Base-by-base conservation (phyloP, 192 early-diverging fungal species). In the Lobosporangium transversale region DNA sequence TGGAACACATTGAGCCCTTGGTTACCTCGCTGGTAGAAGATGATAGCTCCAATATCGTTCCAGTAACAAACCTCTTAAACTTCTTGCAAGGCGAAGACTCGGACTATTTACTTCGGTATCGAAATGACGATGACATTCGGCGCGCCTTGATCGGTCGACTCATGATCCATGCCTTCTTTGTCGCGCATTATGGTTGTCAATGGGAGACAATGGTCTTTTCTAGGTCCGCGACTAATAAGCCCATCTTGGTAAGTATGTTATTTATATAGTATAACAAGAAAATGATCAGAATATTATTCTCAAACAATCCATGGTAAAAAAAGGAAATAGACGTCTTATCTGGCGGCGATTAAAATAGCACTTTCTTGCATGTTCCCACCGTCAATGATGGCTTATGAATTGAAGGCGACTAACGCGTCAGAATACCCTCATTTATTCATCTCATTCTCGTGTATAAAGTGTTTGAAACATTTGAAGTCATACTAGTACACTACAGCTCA, bases 81-180 rank as follows among this genome's bases (percentile, higher is more conserved):
- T 67, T 76, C 24, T 26, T 76, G 4, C 73, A 63, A 37, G 67
- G 67, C 31, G 53, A 57, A 23, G 73, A 76, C 11, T 76, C 52
- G 35, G 73, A 76, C 37, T 65, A 59, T 2, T 24, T 76, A 7
- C 53, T 76, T 36, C 63, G 47, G 59, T 67, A 62, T 33, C 63
- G 73, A 2, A 1, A 33, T 10, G 73, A 76, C 24, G 73, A 67
- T 48, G 73, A 76, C 20, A 76, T 76, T 63, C 63, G 63, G 12
- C 50, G 65, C 11, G 58, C 53, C 3, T 12, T 76, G 52, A 62
- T 76, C 53, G 73, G 73, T 0, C 73, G 73, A 23, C 47, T 76
- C 23, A 62, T 76, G 73, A 76, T 76, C 36, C 64, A 76, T 11
- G 63, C 63, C 26, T 76, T 76, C 58, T 76, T 76, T 62, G 71